Evolutionary conservation across 176 grass and related monocot genomes (phyloP).

Genomic region (Elaeis guineensis): DNA sequence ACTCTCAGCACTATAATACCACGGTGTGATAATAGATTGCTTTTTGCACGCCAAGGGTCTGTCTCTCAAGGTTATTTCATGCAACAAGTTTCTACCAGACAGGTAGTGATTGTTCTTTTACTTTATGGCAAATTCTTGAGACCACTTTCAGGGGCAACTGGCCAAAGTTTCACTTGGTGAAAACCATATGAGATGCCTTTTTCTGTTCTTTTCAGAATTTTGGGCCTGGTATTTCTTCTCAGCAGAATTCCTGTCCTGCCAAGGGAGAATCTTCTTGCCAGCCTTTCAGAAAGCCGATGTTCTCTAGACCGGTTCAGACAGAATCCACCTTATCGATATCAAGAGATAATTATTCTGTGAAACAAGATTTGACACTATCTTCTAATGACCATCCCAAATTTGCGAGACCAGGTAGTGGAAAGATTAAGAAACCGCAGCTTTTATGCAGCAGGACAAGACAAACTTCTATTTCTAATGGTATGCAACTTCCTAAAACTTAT

Average conservation of each 20-base stretch:
- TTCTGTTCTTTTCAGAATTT: conserved; percentile 17
- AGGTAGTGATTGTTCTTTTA: background rate
- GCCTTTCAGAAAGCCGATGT: conserved; percentile 14
- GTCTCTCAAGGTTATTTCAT: conserved; percentile 24
- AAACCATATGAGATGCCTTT: background rate
- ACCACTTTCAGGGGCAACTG: too few species aligned
- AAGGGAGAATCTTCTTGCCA: conserved; percentile 6
- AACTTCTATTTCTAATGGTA: conserved; percentile 15
- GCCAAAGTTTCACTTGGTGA: background rate
- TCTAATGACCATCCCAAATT: conserved; percentile 18
- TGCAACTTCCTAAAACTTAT: background rate
- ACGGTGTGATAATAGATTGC: conserved; percentile 23
- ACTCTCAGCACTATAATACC: conserved; percentile 16
- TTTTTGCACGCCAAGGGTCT: conserved; percentile 35
- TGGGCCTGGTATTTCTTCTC: background rate
- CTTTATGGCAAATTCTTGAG: too few species aligned
- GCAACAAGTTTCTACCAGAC: conserved; percentile 8
- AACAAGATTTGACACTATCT: background rate
- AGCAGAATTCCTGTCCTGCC: background rate
- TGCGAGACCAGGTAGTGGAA: conserved; percentile 8
- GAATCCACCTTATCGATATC: conserved; percentile 6
- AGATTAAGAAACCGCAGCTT: background rate
- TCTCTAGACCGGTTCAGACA: conserved; percentile 24
- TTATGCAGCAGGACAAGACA: background rate
- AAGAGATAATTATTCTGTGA: background rate